Base-by-base conservation (phyloP, 2,329 filamentous ascomycete species). In the Stagonosporopsis tanaceti region DNA sequence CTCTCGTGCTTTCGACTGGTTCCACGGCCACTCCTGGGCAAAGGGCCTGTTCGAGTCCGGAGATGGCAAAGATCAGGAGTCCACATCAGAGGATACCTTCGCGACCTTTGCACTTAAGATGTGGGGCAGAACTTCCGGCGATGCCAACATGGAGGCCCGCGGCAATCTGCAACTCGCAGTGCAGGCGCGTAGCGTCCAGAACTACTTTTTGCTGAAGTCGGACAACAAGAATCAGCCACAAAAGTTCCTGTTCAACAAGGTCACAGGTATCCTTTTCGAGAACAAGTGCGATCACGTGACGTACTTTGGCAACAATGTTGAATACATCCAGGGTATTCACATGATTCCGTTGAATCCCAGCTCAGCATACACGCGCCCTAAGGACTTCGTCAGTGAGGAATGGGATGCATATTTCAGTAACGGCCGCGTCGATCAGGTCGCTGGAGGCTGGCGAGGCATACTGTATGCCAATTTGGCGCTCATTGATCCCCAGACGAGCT, bases 261-360 rank as follows among this genome's bases (percentile, higher is more conserved):
- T 85, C 2, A 85, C 85, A 2, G 86, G 86, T 8, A 88, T 89
- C 4, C 75, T 97, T 12, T 98, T 98, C 68, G 95, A 98, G 79
- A 98, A 98, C 81, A 99, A 99, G 77, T 85, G 93, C 55, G 92
- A 99, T 75, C 93, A 98, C 76, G 91, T 91, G 4, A 77, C 95
- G 0, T 98, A 93, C 77, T 99, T 99, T 70, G 92, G 93, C 38
- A 76, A 52, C 9, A 73, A 74, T 22, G 57, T 79, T 4, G 91
- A 96, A 78, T 93, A 87, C 68, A 85, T 96, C 47, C 80, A 89
- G 71, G 87, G 75, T 50, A 95, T 96, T 65, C 91, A 95, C 76
- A 95, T 96, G 91, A 84, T 96, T 39, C 92, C 92, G 0, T 79
- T 94, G 35, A 83, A 91, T 53, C 88, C 92, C 1, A 83, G 85